Evolutionary conservation across 768 basidiomycete genomes (phyloP).

Genomic region (Auriscalpium vulgare): DNA sequence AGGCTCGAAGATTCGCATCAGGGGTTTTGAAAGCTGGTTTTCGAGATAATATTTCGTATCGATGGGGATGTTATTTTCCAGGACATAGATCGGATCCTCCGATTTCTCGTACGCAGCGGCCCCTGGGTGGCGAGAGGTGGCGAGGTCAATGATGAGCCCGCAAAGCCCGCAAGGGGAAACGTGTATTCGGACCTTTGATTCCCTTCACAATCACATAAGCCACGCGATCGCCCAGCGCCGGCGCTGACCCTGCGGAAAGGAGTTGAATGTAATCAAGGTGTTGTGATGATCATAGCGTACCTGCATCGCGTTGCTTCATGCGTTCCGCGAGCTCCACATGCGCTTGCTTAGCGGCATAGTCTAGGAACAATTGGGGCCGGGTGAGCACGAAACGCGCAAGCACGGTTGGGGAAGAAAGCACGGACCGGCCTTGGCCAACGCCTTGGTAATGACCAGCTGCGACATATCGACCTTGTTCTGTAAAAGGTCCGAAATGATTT

Average conservation of each 20-base stretch:
- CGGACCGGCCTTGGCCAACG: constrained; percentile 78
- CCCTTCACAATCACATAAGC: constrained; percentile 99
- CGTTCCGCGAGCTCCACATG: constrained; percentile 93
- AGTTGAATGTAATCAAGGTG: neutral
- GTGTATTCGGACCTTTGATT: constrained; percentile 57
- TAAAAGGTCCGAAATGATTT: constrained; percentile 84
- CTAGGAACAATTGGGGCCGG: constrained; percentile 27
- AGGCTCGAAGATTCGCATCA: constrained; percentile 97
- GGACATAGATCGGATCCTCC: constrained; percentile 93
- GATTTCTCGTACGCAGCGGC: constrained; percentile 99
- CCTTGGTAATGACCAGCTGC: constrained; percentile 97
- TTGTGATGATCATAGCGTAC: constrained; percentile 26
- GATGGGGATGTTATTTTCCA: constrained; percentile 97
- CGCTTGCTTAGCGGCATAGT: constrained; percentile 92
- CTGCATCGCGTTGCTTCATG: constrained; percentile 94
- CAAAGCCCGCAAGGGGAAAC: neutral
- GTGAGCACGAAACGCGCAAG: no score
- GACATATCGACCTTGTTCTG: constrained; percentile 99
- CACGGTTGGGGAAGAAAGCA: neutral
- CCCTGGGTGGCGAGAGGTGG: constrained; percentile 35
- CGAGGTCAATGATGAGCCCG: neutral
- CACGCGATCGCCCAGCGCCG: constrained; percentile 95
- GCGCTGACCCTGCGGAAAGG: constrained; percentile 68
- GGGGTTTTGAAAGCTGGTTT: constrained; percentile 93
- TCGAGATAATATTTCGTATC: constrained; percentile 98